Evolutionary conservation across 2,329 filamentous ascomycete genomes (phyloP).

Genomic region (Rutstroemia sp.): DNA sequence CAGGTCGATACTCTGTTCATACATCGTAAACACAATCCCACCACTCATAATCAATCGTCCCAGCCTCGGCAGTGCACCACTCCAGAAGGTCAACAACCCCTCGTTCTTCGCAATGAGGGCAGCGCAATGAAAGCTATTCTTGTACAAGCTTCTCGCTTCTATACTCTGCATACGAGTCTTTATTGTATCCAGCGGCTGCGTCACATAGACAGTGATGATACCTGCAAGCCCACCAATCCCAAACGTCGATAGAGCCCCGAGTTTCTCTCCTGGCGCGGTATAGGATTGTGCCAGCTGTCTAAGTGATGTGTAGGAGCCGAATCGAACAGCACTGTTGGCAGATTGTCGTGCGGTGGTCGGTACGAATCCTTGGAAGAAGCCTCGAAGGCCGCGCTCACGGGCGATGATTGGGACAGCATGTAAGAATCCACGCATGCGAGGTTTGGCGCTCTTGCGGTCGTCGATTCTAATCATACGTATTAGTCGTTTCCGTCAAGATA

Average conservation of each 20-base stretch:
- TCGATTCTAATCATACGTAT: conserved; percentile 59
- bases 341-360: conserved; percentile 92
- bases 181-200: conserved; percentile 76
- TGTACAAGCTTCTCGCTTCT: conserved; percentile 72
- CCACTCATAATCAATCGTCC: conserved; percentile 83
- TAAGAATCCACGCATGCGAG: conserved; percentile 84
- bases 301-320: conserved; percentile 82
- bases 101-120: conserved; percentile 80
- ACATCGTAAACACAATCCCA: conserved; percentile 97
- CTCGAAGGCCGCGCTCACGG: conserved; percentile 77
- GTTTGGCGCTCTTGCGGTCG: conserved; percentile 79
- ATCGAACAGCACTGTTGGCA: conserved; percentile 87
- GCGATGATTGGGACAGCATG: conserved; percentile 84
- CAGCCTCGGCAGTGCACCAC: conserved; percentile 78
- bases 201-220: conserved; percentile 78
- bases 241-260: conserved; percentile 82
- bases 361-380: conserved; percentile 95
- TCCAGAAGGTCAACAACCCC: conserved; percentile 87
- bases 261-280: conserved; percentile 88
- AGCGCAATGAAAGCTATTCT: conserved; percentile 81
- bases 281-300: conserved; percentile 90
- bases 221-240: conserved; percentile 84
- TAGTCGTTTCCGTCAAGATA: neutral
- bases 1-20: conserved; percentile 92
- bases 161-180: conserved; percentile 99